These are phyloP conservation scores for Xylariales sp. DNA, from an alignment of 2,329 filamentous ascomycete genomes.

Conservation along the genomic window DNA sequence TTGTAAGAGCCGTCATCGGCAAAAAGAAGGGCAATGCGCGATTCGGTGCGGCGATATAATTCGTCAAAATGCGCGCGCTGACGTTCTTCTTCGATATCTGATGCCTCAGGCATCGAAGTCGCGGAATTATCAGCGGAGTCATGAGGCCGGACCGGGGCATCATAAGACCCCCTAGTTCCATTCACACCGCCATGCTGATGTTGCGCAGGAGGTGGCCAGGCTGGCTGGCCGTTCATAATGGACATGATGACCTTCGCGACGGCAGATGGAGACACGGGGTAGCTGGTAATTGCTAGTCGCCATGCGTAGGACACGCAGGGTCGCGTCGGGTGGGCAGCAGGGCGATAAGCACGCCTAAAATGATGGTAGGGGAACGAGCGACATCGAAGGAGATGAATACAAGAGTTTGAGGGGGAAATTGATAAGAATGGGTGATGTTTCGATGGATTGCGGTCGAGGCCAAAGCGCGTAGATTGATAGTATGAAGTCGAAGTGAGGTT, in stretches of 20 bases:
- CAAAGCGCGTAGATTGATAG: slow-evolving; percentile 65
- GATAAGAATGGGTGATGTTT: slow-evolving; percentile 58
- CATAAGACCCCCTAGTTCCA: slow-evolving; percentile 66
- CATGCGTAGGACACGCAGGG: slow-evolving; percentile 64
- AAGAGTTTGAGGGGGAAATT: slow-evolving; percentile 53
- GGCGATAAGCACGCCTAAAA: slow-evolving; percentile 60
- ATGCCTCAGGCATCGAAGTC: slow-evolving; percentile 70
- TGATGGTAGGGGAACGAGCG: slow-evolving; percentile 62
- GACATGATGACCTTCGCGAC: slow-evolving; percentile 68
- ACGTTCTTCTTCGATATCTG: slow-evolving; percentile 75
- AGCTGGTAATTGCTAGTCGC: slow-evolving; percentile 66
- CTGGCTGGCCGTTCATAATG: slow-evolving; percentile 72
- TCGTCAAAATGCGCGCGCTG: slow-evolving; percentile 80
- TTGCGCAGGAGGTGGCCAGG: slow-evolving; percentile 71
- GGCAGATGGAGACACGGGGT: slow-evolving; percentile 61
- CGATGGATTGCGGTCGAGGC: slow-evolving; percentile 63
- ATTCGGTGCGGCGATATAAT: slow-evolving; percentile 80
- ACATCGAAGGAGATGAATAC: slow-evolving; percentile 64
- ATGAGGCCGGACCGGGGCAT: slow-evolving; percentile 64
- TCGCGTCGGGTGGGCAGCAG: slow-evolving; percentile 63
- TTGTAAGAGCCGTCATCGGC: slow-evolving; percentile 66
- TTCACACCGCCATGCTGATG: slow-evolving; percentile 54
- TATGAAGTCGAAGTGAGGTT: slow-evolving; percentile 62
- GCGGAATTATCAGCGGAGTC: slow-evolving; percentile 63
- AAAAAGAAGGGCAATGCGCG: slow-evolving; percentile 82